Evolutionary conservation across 805 yeast genomes (phyloP).

Genomic region (Millerozyma miso): DNA sequence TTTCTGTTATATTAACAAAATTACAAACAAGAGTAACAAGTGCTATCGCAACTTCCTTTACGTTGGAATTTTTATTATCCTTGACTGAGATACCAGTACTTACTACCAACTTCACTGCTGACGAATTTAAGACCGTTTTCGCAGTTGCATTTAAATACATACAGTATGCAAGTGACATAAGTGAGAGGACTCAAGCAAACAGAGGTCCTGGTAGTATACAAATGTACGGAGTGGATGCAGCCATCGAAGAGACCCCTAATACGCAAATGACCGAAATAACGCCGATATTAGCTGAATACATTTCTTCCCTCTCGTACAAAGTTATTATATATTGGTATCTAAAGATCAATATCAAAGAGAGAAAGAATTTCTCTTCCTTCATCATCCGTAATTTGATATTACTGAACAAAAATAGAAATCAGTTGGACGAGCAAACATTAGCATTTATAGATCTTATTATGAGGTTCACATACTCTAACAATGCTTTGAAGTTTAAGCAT

Average conservation of each 20-base stretch:
- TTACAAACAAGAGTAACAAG: conserved; percentile 73
- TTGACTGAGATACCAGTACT: conserved; percentile 62
- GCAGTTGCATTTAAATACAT: conserved; percentile 80
- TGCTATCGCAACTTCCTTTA: conserved; percentile 64
- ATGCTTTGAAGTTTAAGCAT: conserved; percentile 46
- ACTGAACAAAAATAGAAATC: conserved; percentile 19
- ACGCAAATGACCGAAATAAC: conserved; percentile 44
- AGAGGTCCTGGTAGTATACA: conserved; percentile 12
- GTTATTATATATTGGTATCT: conserved; percentile 72
- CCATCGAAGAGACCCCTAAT: conserved; percentile 52
- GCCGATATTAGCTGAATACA: conserved; percentile 54
- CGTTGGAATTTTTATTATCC: conserved; percentile 68
- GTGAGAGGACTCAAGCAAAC: conserved; percentile 20
- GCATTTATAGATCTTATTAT: conserved; percentile 66
- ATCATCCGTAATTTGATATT: conserved; percentile 52
- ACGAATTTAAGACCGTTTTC: conserved; percentile 75
- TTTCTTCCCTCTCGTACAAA: conserved; percentile 58
- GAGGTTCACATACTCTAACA: conserved; percentile 61
- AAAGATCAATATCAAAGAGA: conserved; percentile 53
- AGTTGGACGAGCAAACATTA: conserved; percentile 48
- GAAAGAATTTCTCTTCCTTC: conserved; percentile 59
- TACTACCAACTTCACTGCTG: conserved; percentile 67
- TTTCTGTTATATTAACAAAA: conserved; percentile 65
- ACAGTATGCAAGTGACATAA: conserved; percentile 59
- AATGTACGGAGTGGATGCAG: conserved; percentile 43